Evolutionary conservation across 768 basidiomycete genomes (phyloP), one percentile per base, ranked within the genome.

Genomic region (Suillus subaureus): DNA sequence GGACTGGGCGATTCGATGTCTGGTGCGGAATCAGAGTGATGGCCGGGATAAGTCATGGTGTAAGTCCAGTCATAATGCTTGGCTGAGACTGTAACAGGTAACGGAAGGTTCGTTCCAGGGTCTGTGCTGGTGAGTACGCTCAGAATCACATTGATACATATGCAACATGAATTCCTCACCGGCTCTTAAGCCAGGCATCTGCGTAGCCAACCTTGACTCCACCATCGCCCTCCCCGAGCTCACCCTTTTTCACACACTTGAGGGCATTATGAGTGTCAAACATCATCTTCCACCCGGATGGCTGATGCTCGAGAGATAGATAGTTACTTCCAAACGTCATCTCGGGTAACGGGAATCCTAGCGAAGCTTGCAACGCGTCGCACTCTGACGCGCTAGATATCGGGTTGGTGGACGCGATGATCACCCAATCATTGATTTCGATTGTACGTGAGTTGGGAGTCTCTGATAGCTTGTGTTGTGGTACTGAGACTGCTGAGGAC

Each of bases 1-100:
- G 63, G 69, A 21, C 72, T 70, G 0, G 75, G 66, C 6, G 37
- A 42, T 9, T 67, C 52, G 4, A 35, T 18, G 6, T 23, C 54
- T 28, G 26, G 11, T 11, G 9, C 57, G 12, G 21, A 28, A 15
- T 61, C 39, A 26, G 61, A 64, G 23, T 67, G 70, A 69, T 90
- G 88, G 0, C 97, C 97, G 0, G 88, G 71, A 70, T 98, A 96
- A 4, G 84, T 88, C 2, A 95, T 93, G 3, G 96, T 97, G 75
- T 97, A 99, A 13, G 97, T 99, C 97, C 97, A 99, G 73, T 99
- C 97, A 76, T 93, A 98, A 0, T 90, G 91, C 70, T 96, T 97
- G 9, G 94, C 90, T 0, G 84, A 74, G 26, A 89, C 85, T 6
- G 92, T 92, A 67, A 84, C 76, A 4, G 93, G 91, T 79, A 93